Evolutionary conservation across 208 protist species (phyloP).

Genomic region (Leishmania tarentolae): DNA sequence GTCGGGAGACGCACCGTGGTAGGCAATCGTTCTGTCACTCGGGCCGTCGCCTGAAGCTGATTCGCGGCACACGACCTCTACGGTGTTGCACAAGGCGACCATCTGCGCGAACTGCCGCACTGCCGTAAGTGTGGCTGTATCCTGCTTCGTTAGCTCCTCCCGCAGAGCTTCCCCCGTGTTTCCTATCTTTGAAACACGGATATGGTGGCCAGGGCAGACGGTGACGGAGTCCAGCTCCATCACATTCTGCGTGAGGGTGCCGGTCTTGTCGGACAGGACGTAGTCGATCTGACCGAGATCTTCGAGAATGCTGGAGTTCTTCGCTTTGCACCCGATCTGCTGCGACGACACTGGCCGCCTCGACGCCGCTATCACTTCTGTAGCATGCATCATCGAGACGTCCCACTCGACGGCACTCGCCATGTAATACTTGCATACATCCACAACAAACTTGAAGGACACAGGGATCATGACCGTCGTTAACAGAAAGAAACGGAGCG

Average conservation of each 20-base stretch:
- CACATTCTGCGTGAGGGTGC: constrained; percentile 95
- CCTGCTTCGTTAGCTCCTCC: not conserved
- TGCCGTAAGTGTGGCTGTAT: constrained; percentile 4
- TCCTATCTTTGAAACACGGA: constrained; percentile 18
- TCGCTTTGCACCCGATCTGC: constrained; percentile 55
- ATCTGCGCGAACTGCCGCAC: constrained; percentile 61
- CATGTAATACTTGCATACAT: constrained; percentile 96
- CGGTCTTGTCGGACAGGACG: constrained; percentile 95
- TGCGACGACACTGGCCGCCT: not conserved
- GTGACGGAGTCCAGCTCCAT: constrained; percentile 88
- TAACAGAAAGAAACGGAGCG: constrained; percentile 94
- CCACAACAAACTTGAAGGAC: constrained; percentile 96
- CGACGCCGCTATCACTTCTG: constrained; percentile 2
- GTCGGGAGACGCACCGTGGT: constrained; percentile 93
- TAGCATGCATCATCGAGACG: constrained; percentile 73
- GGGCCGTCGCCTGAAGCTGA: not conserved
- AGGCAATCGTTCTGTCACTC: constrained; percentile 23
- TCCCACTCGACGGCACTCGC: constrained; percentile 93
- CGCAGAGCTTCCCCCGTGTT: constrained; percentile 5
- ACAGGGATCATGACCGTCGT: constrained; percentile 98
- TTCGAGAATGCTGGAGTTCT: constrained; percentile 92
- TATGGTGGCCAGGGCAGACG: constrained; percentile 32
- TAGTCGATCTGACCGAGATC: constrained; percentile 95
- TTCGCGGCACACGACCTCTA: constrained; percentile 51
- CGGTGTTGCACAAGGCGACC: constrained; percentile 91